Conservation (phyloP, 2,329 filamentous ascomycete genomes). For the Cladobotryum protrusum region DNA sequence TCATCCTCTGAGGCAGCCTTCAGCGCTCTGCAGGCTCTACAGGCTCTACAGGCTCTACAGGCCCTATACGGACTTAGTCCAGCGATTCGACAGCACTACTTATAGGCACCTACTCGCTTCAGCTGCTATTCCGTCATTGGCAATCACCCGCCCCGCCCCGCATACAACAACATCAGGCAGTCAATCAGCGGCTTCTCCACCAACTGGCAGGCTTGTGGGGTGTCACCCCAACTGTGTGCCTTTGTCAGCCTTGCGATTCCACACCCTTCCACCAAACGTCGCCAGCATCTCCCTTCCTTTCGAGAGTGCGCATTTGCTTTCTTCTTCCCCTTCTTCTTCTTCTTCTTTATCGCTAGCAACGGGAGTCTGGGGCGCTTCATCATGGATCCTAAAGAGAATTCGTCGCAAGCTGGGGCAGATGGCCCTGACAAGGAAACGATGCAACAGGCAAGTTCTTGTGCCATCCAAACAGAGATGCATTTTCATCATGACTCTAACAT, state of each 20-base stretch:
- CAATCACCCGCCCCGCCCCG: constrained; percentile 4
- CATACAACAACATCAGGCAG: constrained; percentile 8
- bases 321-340: constrained; percentile 6
- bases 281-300: neutral
- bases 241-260: constrained; percentile 14
- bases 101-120: neutral
- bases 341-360: neutral
- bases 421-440: constrained; percentile 54
- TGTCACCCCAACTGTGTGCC: constrained; percentile 4
- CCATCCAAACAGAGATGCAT: too few species aligned
- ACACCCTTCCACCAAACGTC: constrained; percentile 7
- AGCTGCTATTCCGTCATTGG: constrained; percentile 7
- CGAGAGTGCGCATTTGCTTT: constrained; percentile 2
- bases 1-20: too few species aligned
- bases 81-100: neutral
- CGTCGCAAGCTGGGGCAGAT: constrained; percentile 37
- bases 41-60: too few species aligned
- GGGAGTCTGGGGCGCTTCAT: constrained; percentile 6
- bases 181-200: neutral
- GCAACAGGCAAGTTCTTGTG: constrained; percentile 40
- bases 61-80: too few species aligned
- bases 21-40: too few species aligned
- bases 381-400: constrained; percentile 44
- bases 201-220: constrained; percentile 1
- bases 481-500: constrained; percentile 4